Evolutionary conservation across 2,329 filamentous ascomycete species (phyloP), one percentile per base, ranked within the genome.

Genomic region (Exophiala dermatitidis): DNA sequence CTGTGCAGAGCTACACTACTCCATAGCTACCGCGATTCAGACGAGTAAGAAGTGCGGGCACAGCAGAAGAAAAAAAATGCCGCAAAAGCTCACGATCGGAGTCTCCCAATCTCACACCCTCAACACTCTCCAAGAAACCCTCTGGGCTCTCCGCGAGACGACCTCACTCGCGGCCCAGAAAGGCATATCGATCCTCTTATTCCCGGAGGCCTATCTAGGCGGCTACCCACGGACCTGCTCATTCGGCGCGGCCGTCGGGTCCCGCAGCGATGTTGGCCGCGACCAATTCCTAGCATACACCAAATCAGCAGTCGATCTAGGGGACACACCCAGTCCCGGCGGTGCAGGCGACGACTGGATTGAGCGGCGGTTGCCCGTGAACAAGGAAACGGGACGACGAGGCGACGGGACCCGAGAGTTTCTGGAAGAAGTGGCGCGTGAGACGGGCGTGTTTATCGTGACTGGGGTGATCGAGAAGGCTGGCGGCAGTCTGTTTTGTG

Each of bases 181-280:
- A 40, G 74, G 73, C 45, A 74, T 81, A 10, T 74, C 93, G 67
- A 77, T 96, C 46, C 77, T 96, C 30, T 81, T 96, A 48, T 90
- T 96, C 57, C 91, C 91, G 0, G 90, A 97, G 73, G 90, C 90
- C 26, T 95, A 89, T 66, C 78, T 96, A 1, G 91, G 91, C 44
- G 91, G 90, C 1, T 96, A 96, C 67, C 91, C 91, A 12, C 85
- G 90, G 7, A 89, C 85, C 12, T 84, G 84, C 58, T 74, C 75
- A 47, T 95, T 95, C 64, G 90, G 90, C 3, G 83, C 82, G 44
- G 77, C 80, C 1, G 77, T 95, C 4, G 90, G 90, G 3, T 75
- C 77, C 10, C 83, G 90, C 36, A 77, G 79, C 0, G 73, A 78
- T 2, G 73, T 77, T 46, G 90, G 90, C 3, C 80, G 90, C 12